These are phyloP conservation scores for Juglanconis juglandina DNA, from an alignment of 2,329 filamentous ascomycete genomes.

Conservation along the genomic window DNA sequence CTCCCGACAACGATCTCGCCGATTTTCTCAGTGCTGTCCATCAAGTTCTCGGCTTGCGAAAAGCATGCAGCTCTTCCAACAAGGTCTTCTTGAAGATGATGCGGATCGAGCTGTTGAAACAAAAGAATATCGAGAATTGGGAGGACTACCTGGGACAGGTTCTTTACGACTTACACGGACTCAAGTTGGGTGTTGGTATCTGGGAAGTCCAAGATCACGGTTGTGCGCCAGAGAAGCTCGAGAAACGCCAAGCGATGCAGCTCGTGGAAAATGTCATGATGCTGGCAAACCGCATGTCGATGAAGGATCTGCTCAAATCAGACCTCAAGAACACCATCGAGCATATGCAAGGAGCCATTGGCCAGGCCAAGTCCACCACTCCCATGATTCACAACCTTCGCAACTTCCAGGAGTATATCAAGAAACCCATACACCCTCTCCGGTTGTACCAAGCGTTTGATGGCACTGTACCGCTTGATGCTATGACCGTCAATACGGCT, in stretches of 20 bases:
- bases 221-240: constrained; percentile 72
- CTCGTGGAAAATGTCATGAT: constrained; percentile 80
- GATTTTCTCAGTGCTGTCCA: constrained; percentile 80
- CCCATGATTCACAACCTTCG: constrained; percentile 85
- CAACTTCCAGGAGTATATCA: constrained; percentile 76
- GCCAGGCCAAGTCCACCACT: constrained; percentile 71
- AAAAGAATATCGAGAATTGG: constrained; percentile 74
- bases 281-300: constrained; percentile 76
- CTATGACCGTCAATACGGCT: constrained; percentile 63
- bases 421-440: constrained; percentile 77
- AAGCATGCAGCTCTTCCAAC: constrained; percentile 79
- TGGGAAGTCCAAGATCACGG: constrained; percentile 74
- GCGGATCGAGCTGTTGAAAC: constrained; percentile 76
- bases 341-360: constrained; percentile 84
- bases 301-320: constrained; percentile 88
- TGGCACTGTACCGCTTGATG: constrained; percentile 72
- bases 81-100: constrained; percentile 87
- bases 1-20: constrained; percentile 68
- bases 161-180: constrained; percentile 75
- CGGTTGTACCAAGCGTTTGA: constrained; percentile 76
- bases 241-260: constrained; percentile 74
- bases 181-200: constrained; percentile 68
- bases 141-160: constrained; percentile 85
- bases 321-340: constrained; percentile 89
- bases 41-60: constrained; percentile 76